A percentile compares a stretch with the other conserved stretches of the same genome.
These are phyloP conservation scores for Mycena rosella DNA, from an alignment of 768 basidiomycete genomes.

Conservation along the genomic window DNA sequence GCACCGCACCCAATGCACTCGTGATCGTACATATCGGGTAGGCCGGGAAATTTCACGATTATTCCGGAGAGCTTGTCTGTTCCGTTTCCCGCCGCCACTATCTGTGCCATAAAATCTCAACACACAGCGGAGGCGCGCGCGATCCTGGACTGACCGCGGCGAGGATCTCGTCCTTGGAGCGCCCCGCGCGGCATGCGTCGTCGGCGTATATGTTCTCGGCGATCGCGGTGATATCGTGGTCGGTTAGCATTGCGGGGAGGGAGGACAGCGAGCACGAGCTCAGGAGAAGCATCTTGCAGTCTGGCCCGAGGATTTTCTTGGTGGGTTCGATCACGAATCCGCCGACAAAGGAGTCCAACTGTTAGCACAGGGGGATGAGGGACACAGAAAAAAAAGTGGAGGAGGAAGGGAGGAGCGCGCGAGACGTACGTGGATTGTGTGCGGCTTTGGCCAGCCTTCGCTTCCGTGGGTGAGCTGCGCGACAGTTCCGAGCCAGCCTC, in stretches of 20 bases:
- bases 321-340: constrained; percentile 10
- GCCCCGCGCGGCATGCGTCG: constrained; percentile 13
- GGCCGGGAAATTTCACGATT: constrained; percentile 6
- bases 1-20: constrained; percentile 15
- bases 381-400: too few species aligned
- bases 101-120: neutral
- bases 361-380: neutral
- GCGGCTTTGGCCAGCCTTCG: constrained; percentile 29
- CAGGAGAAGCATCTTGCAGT: neutral
- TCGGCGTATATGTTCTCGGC: constrained; percentile 22
- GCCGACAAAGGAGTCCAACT: constrained; percentile 24
- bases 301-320: neutral
- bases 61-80: constrained; percentile 21
- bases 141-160: neutral
- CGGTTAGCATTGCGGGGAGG: neutral
- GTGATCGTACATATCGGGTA: constrained; percentile 28
- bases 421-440: constrained; percentile 9
- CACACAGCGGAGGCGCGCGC: neutral
- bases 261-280: neutral
- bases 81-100: constrained; percentile 21
- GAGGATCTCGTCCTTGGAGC: constrained; percentile 15
- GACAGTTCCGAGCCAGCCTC: constrained; percentile 15
- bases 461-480: neutral
- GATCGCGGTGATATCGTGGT: constrained; percentile 16
- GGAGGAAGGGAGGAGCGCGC: too few species aligned